A percentile compares a stretch with the other conserved stretches of the same genome.
These are phyloP conservation scores for Nannizzia gypsea DNA, from an alignment of 2,329 filamentous ascomycete species.

Conservation along the genomic window DNA sequence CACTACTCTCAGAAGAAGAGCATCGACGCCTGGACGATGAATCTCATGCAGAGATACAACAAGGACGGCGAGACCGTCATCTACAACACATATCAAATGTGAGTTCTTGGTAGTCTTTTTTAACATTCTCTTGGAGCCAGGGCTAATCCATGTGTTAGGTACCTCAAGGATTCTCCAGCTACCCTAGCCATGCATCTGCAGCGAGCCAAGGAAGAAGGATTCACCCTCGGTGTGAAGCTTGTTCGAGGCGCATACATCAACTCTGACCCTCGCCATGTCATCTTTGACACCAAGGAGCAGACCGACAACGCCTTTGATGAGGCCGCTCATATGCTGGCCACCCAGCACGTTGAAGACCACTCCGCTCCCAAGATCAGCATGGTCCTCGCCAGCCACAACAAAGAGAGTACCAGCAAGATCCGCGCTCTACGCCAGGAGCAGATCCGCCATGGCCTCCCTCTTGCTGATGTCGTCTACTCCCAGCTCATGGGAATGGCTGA, in stretches of 20 bases:
- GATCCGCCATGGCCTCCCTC: conserved; percentile 34
- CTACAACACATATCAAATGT: conserved; percentile 44
- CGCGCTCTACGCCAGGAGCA: conserved; percentile 36
- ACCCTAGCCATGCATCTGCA: conserved; percentile 38
- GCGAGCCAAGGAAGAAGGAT: conserved; percentile 37
- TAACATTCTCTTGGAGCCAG: neutral
- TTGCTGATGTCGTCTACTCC: conserved; percentile 49
- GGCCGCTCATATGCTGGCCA: conserved; percentile 44
- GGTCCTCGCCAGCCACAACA: conserved; percentile 50
- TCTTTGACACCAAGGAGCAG: conserved; percentile 38
- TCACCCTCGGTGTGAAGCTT: conserved; percentile 41
- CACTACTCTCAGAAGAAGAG: conserved; percentile 41
- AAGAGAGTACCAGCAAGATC: conserved; percentile 41
- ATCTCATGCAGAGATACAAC: conserved; percentile 44
- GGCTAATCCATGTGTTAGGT: conserved; percentile 10
- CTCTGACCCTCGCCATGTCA: conserved; percentile 35
- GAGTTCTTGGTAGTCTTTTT: neutral
- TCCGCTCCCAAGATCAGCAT: conserved; percentile 37
- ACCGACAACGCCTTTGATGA: conserved; percentile 45
- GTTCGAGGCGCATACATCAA: conserved; percentile 44
- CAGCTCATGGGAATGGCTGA: conserved; percentile 95
- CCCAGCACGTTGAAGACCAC: conserved; percentile 34
- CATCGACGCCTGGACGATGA: conserved; percentile 43
- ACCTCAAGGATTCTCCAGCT: conserved; percentile 38
- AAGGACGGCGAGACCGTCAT: conserved; percentile 39